Evolutionary conservation across 129 eudicot genomes (phyloP), one percentile per base, ranked within the genome.

Genomic region (Kitagawia praeruptora): DNA sequence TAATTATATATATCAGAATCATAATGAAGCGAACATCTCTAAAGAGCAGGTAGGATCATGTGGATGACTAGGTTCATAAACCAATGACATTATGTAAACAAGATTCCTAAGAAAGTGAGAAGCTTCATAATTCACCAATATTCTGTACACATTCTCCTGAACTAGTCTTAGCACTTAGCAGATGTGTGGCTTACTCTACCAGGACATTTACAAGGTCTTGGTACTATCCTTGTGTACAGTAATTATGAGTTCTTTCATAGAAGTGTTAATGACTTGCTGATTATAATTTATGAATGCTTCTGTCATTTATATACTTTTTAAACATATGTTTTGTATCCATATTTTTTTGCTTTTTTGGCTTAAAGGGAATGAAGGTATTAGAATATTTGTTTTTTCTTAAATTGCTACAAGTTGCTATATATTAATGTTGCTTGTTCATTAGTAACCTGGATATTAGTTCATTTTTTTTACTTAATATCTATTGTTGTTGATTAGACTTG

Each of bases 41-140:
- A 16, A 76, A 79, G 64, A 83, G 76, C 86, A 93, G 97, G 98
- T 93, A 84, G 40, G 54, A 10, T 66, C 77, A 73, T 53, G 12
- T n/a, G 34, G 23, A 69, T 51, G 54, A 64, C 21, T 28, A 67
- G 39, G 21, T 31, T 25, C 51, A 16, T 66, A 44, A 14, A 34
- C 78, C 70, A 56, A 75, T n/a, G 28, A 34, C 37, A 34, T 34
- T 34, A 34, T 34, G 37, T 34, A 34, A 34, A 34, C 18, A 53
- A 53, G 9, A 53, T 53, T 25, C 61, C 9, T 18, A 18, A 53
- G 9, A 53, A 53, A 53, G 61, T 53, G 61, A 53, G 61, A 53
- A 53, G 25, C 61, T 53, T 53, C 61, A 18, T 53, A 4, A 6
- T 53, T 53, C 21, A 53, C 61, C 61, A 53, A 18, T 53, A 18